Base-by-base conservation (phyloP, 1,284 basidiomycete genomes). In the Chalciporus sp. region DNA sequence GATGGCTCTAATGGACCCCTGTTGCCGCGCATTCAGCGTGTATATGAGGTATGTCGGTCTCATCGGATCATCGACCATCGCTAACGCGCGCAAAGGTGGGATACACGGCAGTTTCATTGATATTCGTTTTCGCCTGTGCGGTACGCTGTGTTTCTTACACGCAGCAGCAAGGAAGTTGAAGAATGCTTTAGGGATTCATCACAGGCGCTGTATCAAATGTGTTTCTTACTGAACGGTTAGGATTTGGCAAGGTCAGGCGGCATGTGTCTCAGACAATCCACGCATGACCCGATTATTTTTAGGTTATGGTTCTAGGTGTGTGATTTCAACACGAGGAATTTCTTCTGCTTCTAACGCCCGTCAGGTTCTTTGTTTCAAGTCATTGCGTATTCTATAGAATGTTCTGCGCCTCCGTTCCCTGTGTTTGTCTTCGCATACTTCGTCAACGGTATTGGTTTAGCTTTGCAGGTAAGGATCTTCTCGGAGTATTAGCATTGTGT, bases 381-480 rank as follows among this genome's bases (percentile, higher is more conserved):
- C 3, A 49, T 79, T 5, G 82, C 76, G 2, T 87, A 84, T 62
- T 60, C 72, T 1, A 69, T 88, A 27, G 76, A 83, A 60, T 74
- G 78, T 16, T 71, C 83, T 39, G 82, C 78, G 5, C 76, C 81
- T 0, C 86, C 86, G 0, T 90, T 84, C 61, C 84, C 86, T 5
- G 72, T 79, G 2, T 86, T 86, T 59, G 77, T 81, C 10, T 67
- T 85, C 39, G 74, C 77, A 0, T 85, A 78, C 60, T 66, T 76
- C 16, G 67, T 88, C 57, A 84, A 80, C 56, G 86, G 88, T 1
- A 78, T 86, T 45, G 87, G 85, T 2, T 65, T 83, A 26, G 76
- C 85, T 27, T 28, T 60, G 45, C 66, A 70, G 51, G 66, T 63
- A 35, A 45, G 49, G 19, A n/a, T 33, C 26, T 39, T 28, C 26